Percentiles rank a stretch among this genome's conserved stretches.
These are phyloP conservation scores for Pythium monospermum DNA, from an alignment of 352 stramenopile species.

Conservation along the genomic window DNA sequence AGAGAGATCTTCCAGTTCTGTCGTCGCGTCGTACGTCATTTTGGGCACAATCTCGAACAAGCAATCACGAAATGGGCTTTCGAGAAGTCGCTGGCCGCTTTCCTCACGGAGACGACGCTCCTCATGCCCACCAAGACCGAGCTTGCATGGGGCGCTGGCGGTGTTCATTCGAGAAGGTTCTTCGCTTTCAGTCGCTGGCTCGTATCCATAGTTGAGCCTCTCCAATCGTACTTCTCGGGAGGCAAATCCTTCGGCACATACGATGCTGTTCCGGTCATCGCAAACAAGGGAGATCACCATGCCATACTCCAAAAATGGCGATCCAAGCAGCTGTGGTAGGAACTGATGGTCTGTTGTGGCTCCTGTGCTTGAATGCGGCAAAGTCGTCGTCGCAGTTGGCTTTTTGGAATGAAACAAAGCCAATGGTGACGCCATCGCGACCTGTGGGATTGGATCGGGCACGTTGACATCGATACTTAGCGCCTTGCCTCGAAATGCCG, in stretches of 20 bases:
- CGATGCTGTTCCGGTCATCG: conserved; percentile 45
- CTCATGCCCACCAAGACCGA: conserved; percentile 42
- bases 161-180: no score
- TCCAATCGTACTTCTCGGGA: conserved; percentile 54
- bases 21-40: conserved; percentile 68
- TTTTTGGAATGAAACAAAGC: conserved; percentile 46
- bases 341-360: conserved; percentile 27
- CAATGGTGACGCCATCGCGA: conserved; percentile 35
- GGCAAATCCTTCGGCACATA: conserved; percentile 54
- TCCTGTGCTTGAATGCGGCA: conserved; percentile 30
- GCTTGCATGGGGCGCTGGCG: conserved; percentile 21
- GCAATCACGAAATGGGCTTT: conserved; percentile 57
- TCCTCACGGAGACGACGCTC: conserved; percentile 35
- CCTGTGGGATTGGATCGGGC: conserved; percentile 17
- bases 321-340: conserved; percentile 16
- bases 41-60: conserved; percentile 71
- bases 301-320: conserved; percentile 65
- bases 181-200: not conserved
- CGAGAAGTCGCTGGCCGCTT: conserved; percentile 32
- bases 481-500: conserved; percentile 18
- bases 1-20: conserved; percentile 27
- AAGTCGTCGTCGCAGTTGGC: conserved; percentile 23
- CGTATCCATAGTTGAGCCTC: conserved; percentile 31
- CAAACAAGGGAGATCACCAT: conserved; percentile 64
- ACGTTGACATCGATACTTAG: conserved; percentile 47